Evolutionary conservation across 169 alveolate species (phyloP).

Genomic region (Eimeria tenella): DNA sequence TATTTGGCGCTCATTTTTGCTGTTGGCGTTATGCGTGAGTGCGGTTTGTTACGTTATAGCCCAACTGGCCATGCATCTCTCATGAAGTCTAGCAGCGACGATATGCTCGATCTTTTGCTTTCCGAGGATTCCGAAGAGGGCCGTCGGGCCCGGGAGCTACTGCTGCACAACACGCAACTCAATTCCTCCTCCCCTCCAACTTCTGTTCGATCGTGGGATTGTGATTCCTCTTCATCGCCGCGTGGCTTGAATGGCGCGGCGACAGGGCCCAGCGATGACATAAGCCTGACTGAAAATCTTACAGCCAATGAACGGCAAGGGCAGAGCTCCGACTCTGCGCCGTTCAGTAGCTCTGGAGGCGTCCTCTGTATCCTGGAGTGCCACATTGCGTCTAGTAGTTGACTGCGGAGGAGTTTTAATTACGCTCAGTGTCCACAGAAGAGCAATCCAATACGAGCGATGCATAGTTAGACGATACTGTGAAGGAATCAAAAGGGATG

Average conservation of each 20-base stretch:
- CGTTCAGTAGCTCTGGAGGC: neutral
- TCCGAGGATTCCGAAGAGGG: conserved; percentile 77
- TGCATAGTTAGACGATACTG: neutral
- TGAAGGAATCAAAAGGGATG: neutral
- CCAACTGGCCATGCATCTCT: conserved; percentile 78
- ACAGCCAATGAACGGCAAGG: neutral
- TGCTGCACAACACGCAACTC: conserved; percentile 68
- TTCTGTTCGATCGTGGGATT: conserved; percentile 20
- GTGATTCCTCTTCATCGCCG: neutral
- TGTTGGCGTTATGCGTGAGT: neutral
- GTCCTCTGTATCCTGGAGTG: conserved; percentile 46
- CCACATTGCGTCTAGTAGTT: conserved; percentile 29
- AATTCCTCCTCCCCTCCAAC: conserved; percentile 55
- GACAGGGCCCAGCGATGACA: neutral
- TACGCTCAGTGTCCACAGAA: neutral
- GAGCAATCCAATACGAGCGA: neutral
- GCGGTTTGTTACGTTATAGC: conserved; percentile 46
- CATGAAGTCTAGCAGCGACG: conserved; percentile 78
- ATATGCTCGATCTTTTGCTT: conserved; percentile 41
- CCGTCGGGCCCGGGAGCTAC: conserved; percentile 73
- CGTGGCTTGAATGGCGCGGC: neutral
- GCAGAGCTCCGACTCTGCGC: neutral
- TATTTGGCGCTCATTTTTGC: neutral
- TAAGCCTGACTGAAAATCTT: neutral
- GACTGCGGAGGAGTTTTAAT: neutral